Conservation (phyloP, 2,329 filamentous ascomycete genomes). For the Fusarium anguioides region DNA sequence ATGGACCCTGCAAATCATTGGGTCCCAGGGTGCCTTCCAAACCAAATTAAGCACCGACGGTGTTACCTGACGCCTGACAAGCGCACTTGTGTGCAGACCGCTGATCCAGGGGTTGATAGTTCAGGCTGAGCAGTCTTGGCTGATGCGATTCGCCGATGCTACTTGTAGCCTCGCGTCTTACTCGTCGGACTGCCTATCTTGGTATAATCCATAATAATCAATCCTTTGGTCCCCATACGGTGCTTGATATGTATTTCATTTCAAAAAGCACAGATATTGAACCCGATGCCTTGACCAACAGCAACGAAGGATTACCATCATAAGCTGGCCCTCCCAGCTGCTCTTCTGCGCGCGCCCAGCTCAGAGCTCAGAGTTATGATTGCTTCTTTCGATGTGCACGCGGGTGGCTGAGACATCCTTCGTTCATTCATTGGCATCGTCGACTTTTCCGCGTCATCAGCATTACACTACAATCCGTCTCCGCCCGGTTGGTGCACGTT, state of each 20-base stretch:
- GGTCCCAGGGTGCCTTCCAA: conserved; percentile 18
- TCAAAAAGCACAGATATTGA: neutral
- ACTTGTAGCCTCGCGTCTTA: conserved; percentile 31
- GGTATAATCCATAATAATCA: too few relatives aligned
- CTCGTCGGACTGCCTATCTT: conserved; percentile 25
- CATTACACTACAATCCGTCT: conserved; percentile 33
- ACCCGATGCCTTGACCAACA: neutral
- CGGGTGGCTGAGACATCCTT: conserved; percentile 36
- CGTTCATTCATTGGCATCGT: conserved; percentile 30
- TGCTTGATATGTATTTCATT: conserved; percentile 22
- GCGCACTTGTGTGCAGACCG: conserved; percentile 35
- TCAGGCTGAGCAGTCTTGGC: conserved; percentile 38
- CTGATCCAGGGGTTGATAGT: conserved; percentile 40
- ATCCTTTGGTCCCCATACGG: conserved; percentile 16
- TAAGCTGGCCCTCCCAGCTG: conserved; percentile 2
- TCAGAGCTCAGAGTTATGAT: conserved; percentile 14
- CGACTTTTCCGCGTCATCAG: conserved; percentile 26
- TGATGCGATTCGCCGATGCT: conserved; percentile 37
- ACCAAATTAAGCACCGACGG: conserved; percentile 41
- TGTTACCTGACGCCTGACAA: conserved; percentile 34
- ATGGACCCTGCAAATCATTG: conserved; percentile 42
- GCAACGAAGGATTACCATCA: conserved; percentile 1
- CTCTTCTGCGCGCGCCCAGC: neutral
- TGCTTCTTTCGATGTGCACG: conserved; percentile 16
- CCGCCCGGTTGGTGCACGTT: conserved; percentile 34